A percentile compares a stretch with the other conserved stretches of the same genome.
phyloP scores from a whole-genome alignment of 208 protist genomes.

The Vickermania spadyakhi region DNA sequence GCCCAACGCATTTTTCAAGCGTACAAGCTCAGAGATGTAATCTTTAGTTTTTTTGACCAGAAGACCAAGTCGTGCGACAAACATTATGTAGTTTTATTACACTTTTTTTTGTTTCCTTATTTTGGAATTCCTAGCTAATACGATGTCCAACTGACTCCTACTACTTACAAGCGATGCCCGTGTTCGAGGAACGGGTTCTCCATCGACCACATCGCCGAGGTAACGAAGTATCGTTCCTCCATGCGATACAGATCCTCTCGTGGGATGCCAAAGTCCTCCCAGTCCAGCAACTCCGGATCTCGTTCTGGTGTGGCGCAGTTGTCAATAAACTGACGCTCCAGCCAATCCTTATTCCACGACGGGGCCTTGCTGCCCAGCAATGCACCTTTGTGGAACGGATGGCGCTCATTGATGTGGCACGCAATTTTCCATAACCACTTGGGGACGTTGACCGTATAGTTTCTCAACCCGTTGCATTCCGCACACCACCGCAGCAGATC shows the following conservation, averaged over 20 bases:
- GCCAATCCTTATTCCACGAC: conserved; percentile 82
- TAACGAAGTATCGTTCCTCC: conserved; percentile 90
- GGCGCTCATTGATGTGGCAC: conserved; percentile 68
- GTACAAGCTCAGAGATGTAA: too few relatives aligned
- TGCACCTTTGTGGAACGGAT: conserved; percentile 59
- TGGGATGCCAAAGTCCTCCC: conserved; percentile 89
- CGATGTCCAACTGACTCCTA: too few relatives aligned
- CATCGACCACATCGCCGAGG: conserved; percentile 77
- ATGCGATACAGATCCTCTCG: conserved; percentile 86
- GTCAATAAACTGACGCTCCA: conserved; percentile 84
- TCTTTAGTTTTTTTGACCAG: too few relatives aligned
- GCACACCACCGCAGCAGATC: conserved; percentile 81
- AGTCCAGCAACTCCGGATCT: conserved; percentile 83
- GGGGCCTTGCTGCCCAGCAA: conserved; percentile 63
- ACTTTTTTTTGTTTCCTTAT: too few relatives aligned
- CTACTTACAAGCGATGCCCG: conserved; percentile 63
- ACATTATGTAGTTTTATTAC: too few relatives aligned
- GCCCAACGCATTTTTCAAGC: too few relatives aligned
- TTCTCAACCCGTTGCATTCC: conserved; percentile 69
- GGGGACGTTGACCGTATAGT: conserved; percentile 62
- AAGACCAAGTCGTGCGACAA: too few relatives aligned
- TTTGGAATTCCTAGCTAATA: too few relatives aligned
- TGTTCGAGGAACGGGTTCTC: conserved; percentile 59
- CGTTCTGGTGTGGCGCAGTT: conserved; percentile 84
- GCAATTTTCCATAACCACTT: conserved; percentile 59